A percentile compares a stretch with the other conserved stretches of the same genome.
Conservation (phyloP, 768 basidiomycete genomes). For the Tylopilus intermedius region DNA sequence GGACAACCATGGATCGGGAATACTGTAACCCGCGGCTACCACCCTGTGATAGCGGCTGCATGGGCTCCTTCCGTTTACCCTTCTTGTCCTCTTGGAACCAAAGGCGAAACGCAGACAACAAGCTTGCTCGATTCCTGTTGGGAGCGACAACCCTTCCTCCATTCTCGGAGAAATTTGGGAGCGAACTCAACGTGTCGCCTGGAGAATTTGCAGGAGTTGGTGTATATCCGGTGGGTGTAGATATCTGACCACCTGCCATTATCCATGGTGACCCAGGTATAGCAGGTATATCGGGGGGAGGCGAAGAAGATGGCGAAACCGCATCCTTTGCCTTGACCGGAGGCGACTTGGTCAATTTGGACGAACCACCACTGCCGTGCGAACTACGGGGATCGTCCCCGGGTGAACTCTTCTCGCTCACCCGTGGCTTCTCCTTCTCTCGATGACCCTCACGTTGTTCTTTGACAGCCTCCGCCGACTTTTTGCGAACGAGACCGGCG, state of each 20-base stretch:
- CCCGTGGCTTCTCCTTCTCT: conserved; percentile 39
- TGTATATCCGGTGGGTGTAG: conserved; percentile 31
- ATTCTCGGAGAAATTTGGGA: conserved; percentile 35
- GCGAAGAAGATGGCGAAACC: conserved; percentile 43
- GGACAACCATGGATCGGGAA: conserved; percentile 23
- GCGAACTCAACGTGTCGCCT: conserved; percentile 47
- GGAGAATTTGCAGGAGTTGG: conserved; percentile 52
- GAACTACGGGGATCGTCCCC: conserved; percentile 60
- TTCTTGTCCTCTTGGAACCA: conserved; percentile 94
- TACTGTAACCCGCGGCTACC: conserved; percentile 21
- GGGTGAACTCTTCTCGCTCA: conserved; percentile 38
- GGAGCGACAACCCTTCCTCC: conserved; percentile 33
- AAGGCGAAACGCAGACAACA: conserved; percentile 79
- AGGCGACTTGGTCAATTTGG: conserved; percentile 65
- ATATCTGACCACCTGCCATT: conserved; percentile 44
- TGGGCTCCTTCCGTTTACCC: conserved; percentile 68
- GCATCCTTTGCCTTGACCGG: conserved; percentile 51
- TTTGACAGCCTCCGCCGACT: conserved; percentile 67
- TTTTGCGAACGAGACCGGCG: conserved; percentile 78
- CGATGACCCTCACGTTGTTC: conserved; percentile 52
- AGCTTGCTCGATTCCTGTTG: conserved; percentile 66
- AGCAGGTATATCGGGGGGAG: conserved; percentile 37
- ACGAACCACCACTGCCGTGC: conserved; percentile 55
- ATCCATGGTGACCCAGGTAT: conserved; percentile 72
- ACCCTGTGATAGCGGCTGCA: conserved; percentile 17